Base-by-base conservation (phyloP, 2,329 filamentous ascomycete species). In the Aspergillus brasiliensis region DNA sequence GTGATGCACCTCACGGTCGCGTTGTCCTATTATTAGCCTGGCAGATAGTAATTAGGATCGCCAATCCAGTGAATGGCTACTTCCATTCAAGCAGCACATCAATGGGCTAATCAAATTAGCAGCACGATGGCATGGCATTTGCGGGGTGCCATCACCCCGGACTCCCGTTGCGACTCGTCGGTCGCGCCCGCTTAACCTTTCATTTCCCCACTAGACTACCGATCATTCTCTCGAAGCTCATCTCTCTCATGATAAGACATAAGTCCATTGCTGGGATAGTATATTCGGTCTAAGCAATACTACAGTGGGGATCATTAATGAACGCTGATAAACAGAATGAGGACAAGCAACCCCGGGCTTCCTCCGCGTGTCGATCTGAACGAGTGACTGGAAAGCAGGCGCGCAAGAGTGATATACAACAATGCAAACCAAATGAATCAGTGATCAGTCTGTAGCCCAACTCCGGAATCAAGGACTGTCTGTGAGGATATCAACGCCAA, bases 371-470 rank as follows among this genome's bases (percentile, higher is more conserved):
- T 31, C 46, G 46, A 25, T 25, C 11, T 27, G n/a, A 48, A 28
- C 13, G 23, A 47, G 21, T 61, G 44, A 57, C 58, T 34, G 48
- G 34, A 28, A 56, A 51, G 49, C 40, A 49, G 49, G 46, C 52
- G 51, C 49, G 34, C 13, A 37, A 51, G 47, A 51, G 47, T 21
- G 56, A 40, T 56, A 46, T 38, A 46, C 54, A 51, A 38, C 49
- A 56, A 47, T 15, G 42, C 13, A 34, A 11, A 21, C 17, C 34
- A 15, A 10, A 37, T 3, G n/a, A 25, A 34, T 28, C 31, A 42
- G 44, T 15, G 6, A 21, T 21, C 15, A 31, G 21, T 31, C 21
- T 10, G 17, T 62, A n/a, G 38, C 34, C 51, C 48, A 62, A 64
- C 60, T 57, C 60, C 60, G 27, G 25, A 15, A 52, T 55, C 59